phyloP scores from a whole-genome alignment of 306 rosid species.

The Cotoneaster glaucophyllus region DNA sequence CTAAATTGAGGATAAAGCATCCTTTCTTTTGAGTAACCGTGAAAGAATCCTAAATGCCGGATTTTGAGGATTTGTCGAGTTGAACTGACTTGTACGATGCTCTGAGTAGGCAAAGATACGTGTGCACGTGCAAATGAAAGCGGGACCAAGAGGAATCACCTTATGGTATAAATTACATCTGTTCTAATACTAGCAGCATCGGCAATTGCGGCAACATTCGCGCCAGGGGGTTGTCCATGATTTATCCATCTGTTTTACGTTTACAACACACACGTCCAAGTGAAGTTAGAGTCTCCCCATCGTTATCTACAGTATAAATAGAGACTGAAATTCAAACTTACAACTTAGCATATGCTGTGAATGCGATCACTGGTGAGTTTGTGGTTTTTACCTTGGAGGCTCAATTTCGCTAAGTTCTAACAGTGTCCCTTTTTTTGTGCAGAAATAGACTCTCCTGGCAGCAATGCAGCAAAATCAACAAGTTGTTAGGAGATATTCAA shows the following conservation, averaged over 20 bases:
- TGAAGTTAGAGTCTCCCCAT: slow-evolving; percentile 39
- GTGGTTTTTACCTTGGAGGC: slow-evolving; percentile 67
- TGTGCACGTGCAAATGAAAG: not conserved
- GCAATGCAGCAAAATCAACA: slow-evolving; percentile 20
- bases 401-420: slow-evolving; percentile 55
- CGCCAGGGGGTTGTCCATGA: slow-evolving; percentile 86
- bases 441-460: slow-evolving; percentile 71
- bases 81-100: not conserved
- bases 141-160: slow-evolving; percentile 31
- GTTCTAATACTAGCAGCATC: slow-evolving; percentile 56
- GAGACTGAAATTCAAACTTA: slow-evolving; percentile 12
- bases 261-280: slow-evolving; percentile 26
- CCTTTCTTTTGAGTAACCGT: not conserved
- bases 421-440: slow-evolving; percentile 57
- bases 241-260: slow-evolving; percentile 82
- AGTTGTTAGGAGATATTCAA: slow-evolving; percentile 7
- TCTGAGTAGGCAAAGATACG: not conserved
- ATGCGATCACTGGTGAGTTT: slow-evolving; percentile 12
- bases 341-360: slow-evolving; percentile 1
- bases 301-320: slow-evolving; percentile 14
- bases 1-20: not conserved
- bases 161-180: slow-evolving; percentile 77
- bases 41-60: not conserved
- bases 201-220: slow-evolving; percentile 83
- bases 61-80: not conserved